These are phyloP conservation scores for Coccinonectria pachysandricola DNA, from an alignment of 2,329 filamentous ascomycete genomes.

Conservation along the genomic window DNA sequence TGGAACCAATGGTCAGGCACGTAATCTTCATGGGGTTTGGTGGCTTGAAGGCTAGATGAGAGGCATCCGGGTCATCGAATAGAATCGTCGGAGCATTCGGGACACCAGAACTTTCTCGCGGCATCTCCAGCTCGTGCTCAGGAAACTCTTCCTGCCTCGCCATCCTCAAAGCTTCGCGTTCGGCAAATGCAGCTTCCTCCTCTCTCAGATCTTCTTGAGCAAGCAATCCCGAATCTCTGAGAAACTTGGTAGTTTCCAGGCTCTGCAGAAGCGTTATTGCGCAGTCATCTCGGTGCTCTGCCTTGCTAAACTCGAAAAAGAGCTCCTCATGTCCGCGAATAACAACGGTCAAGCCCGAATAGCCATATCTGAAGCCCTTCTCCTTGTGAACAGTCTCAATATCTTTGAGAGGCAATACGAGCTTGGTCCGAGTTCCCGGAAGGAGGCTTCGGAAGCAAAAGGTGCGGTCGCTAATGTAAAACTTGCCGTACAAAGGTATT, in stretches of 20 bases:
- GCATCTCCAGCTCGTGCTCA: conserved; percentile 40
- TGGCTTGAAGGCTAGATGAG: conserved; percentile 86
- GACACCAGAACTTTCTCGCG: conserved; percentile 33
- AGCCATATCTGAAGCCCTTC: conserved; percentile 86
- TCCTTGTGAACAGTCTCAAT: conserved; percentile 92
- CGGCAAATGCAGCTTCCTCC: conserved; percentile 65
- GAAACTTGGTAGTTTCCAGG: conserved; percentile 60
- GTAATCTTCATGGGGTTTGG: conserved; percentile 69
- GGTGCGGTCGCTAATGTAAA: conserved; percentile 79
- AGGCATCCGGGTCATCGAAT: conserved; percentile 82
- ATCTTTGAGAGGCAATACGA: conserved; percentile 83
- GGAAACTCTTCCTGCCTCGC: conserved; percentile 49
- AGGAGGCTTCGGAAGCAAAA: conserved; percentile 91
- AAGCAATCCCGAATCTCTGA: conserved; percentile 59
- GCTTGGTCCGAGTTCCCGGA: conserved; percentile 80
- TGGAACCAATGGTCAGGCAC: conserved; percentile 89
- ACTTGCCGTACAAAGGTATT: conserved; percentile 86
- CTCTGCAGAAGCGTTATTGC: conserved; percentile 68
- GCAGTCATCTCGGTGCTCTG: conserved; percentile 79
- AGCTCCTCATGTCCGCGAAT: conserved; percentile 91
- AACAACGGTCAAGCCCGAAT: conserved; percentile 82
- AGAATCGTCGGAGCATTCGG: conserved; percentile 62
- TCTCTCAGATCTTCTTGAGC: conserved; percentile 59
- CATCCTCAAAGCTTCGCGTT: conserved; percentile 70
- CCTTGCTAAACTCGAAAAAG: conserved; percentile 83